These are phyloP conservation scores for Dalechampia spathulata DNA, from an alignment of 441 rosid species.

Conservation along the genomic window DNA sequence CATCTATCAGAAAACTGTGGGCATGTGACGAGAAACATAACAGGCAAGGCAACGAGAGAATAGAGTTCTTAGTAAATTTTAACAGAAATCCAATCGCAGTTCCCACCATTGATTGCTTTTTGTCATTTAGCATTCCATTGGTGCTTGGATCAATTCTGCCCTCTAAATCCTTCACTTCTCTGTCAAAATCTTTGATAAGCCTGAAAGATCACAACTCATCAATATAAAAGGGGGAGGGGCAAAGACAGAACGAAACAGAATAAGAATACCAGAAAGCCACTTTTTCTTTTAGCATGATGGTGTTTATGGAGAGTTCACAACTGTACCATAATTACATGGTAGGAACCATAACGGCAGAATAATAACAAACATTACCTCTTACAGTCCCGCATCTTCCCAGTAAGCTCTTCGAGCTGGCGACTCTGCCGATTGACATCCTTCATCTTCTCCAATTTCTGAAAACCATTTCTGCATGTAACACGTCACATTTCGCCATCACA, in stretches of 20 bases:
- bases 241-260: not conserved
- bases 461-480: constrained; percentile 62
- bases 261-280: not conserved
- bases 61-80: not conserved
- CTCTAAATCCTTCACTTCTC: constrained; percentile 68
- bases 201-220: constrained; percentile 29
- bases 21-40: not conserved
- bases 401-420: constrained; percentile 88
- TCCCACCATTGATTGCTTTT: constrained; percentile 75
- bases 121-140: constrained; percentile 64
- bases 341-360: not conserved
- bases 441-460: constrained; percentile 89
- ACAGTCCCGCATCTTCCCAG: constrained; percentile 89
- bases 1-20: constrained; percentile 15
- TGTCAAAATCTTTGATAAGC: constrained; percentile 89
- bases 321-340: not conserved
- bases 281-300: not conserved
- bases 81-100: constrained; percentile 1
- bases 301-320: not conserved
- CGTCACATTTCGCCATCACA: constrained; percentile 2
- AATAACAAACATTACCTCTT: constrained; percentile 48
- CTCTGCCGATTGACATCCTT: constrained; percentile 84
- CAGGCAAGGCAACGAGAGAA: not conserved
- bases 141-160: constrained; percentile 52
- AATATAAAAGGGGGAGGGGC: not conserved